Conservation (phyloP, 352 stramenopile genomes). For the Globisporangium acanthophoron region DNA sequence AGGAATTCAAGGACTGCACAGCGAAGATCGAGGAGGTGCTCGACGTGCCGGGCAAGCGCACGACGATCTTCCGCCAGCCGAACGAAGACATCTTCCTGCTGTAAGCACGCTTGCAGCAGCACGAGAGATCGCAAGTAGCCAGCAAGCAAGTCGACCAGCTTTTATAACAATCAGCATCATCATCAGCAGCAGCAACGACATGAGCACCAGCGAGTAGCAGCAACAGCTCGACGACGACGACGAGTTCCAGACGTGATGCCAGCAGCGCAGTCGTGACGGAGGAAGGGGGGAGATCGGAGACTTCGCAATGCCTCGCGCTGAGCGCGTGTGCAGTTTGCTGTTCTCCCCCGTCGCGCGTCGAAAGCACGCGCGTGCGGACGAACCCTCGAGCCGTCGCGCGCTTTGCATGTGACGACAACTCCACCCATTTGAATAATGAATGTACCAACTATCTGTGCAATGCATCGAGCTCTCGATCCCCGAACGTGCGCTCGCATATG, state of each 20-base stretch:
- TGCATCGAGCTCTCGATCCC: not conserved
- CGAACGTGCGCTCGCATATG: not conserved
- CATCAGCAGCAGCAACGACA: not conserved
- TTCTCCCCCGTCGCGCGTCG: too few relatives aligned
- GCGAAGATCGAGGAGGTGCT: slow-evolving; percentile 83
- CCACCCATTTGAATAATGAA: not conserved
- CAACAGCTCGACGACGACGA: too few relatives aligned
- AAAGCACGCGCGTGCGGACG: not conserved
- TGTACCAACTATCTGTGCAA: not conserved
- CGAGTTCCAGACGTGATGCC: not conserved
- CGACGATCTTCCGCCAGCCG: slow-evolving; percentile 75
- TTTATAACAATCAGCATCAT: too few relatives aligned
- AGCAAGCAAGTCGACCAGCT: too few relatives aligned
- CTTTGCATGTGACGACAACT: not conserved
- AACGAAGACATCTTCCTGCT: slow-evolving; percentile 86
- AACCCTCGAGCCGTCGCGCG: too few relatives aligned
- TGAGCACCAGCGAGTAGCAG: not conserved
- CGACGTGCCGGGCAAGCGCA: slow-evolving; percentile 81
- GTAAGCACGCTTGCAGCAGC: slow-evolving; percentile 17
- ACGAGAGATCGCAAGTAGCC: not conserved
- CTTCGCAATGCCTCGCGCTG: too few relatives aligned
- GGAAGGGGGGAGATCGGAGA: too few relatives aligned
- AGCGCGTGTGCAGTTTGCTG: too few relatives aligned
- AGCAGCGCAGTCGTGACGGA: not conserved
- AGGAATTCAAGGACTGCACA: slow-evolving; percentile 79